A percentile compares a stretch with the other conserved stretches of the same genome.
Evolutionary conservation across 306 rosid species (phyloP).

Genomic region (Cucumis cinereus): DNA sequence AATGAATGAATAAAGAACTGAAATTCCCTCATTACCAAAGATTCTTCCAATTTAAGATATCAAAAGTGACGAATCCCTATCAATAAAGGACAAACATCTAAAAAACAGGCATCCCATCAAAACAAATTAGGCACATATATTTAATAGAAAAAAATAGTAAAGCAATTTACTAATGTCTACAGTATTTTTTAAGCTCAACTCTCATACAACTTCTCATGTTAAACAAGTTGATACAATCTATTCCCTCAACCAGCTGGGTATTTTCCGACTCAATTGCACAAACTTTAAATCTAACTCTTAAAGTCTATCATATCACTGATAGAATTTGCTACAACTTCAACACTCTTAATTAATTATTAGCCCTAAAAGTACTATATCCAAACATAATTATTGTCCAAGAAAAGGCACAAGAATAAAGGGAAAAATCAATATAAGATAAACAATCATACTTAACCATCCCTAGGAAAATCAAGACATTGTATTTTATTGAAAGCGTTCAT

Average conservation of each 20-base stretch:
- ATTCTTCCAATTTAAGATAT: too few relatives aligned
- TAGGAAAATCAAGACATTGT: neutral
- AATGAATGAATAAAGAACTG: neutral
- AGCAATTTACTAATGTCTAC: neutral
- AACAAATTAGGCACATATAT: neutral
- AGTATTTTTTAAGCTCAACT: neutral
- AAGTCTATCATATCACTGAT: too few relatives aligned
- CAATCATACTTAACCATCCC: neutral
- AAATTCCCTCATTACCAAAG: neutral
- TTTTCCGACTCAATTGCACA: neutral
- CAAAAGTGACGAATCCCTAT: too few relatives aligned
- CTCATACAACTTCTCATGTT: neutral
- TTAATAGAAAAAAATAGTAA: neutral
- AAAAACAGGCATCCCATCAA: neutral
- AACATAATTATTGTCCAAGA: neutral
- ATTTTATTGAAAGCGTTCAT: neutral
- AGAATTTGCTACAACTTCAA: too few relatives aligned
- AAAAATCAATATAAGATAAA: neutral
- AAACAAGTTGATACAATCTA: neutral
- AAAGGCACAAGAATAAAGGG: neutral
- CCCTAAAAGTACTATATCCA: too few relatives aligned
- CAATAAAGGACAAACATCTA: too few relatives aligned
- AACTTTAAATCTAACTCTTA: too few relatives aligned
- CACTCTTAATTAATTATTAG: too few relatives aligned
- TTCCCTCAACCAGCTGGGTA: neutral